These are phyloP conservation scores for Theileria luwenshuni DNA, from an alignment of 169 alveolate genomes.

Conservation along the genomic window DNA sequence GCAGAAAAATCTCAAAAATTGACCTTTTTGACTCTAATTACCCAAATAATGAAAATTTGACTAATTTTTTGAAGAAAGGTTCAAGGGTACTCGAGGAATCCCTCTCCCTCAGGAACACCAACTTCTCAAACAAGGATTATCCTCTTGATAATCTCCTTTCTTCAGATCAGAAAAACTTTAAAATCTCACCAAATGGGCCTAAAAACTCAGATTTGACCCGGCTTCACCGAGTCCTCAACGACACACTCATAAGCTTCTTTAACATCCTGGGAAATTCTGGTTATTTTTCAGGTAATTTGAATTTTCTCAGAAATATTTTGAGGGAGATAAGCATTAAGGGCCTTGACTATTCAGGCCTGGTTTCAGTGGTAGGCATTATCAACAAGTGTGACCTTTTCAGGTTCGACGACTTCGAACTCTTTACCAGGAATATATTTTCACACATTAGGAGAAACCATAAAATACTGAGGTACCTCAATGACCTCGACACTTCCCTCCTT, in stretches of 20 bases:
- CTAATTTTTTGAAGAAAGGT: constrained; percentile 7
- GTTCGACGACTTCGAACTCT: neutral
- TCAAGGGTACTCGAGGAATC: constrained; percentile 12
- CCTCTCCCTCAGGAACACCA: neutral
- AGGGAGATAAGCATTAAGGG: neutral
- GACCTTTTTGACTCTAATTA: constrained; percentile 27
- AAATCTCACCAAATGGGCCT: neutral
- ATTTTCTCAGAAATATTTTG: neutral
- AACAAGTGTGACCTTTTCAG: constrained; percentile 38
- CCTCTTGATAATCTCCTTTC: neutral
- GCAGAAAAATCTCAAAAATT: constrained; percentile 17
- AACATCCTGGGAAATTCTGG: constrained; percentile 4
- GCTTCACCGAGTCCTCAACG: constrained; percentile 6
- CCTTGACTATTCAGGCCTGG: constrained; percentile 12
- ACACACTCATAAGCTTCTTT: neutral
- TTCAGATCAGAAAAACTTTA: neutral
- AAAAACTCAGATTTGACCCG: neutral
- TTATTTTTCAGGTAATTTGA: neutral
- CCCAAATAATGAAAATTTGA: neutral
- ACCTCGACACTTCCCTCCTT: constrained; percentile 41
- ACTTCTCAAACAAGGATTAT: neutral
- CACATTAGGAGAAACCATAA: neutral
- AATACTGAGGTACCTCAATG: constrained; percentile 1
- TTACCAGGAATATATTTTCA: neutral
- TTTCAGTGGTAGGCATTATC: constrained; percentile 28